phyloP scores from a whole-genome alignment of 179 eudicot species.

The Amaranthus tricolor region DNA sequence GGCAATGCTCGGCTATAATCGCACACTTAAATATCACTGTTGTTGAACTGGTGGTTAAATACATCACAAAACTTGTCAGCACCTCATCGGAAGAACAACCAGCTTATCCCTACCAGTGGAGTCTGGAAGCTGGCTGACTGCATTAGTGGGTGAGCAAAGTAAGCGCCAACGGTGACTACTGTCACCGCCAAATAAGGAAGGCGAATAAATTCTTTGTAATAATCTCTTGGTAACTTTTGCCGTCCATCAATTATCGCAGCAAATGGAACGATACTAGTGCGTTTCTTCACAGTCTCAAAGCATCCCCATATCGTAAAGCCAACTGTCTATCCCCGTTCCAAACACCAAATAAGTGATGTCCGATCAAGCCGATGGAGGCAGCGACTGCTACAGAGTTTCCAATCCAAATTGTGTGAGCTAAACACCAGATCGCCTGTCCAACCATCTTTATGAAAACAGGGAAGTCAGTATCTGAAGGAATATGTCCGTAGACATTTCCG shows the following conservation, averaged over 20 bases:
- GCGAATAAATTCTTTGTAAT: constrained; percentile 76
- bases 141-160: constrained; percentile 95
- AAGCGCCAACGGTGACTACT: constrained; percentile 71
- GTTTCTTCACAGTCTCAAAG: constrained; percentile 68
- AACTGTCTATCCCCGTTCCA: constrained; percentile 97
- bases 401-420: constrained; percentile 95
- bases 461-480: too few relatives aligned
- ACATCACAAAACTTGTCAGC: constrained; percentile 14
- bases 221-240: constrained; percentile 73
- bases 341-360: constrained; percentile 91
- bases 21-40: neutral
- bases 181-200: constrained; percentile 83
- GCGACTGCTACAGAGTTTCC: constrained; percentile 93
- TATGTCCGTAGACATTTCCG: too few relatives aligned
- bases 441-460: constrained; percentile 55
- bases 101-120: constrained; percentile 64
- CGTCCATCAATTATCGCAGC: constrained; percentile 93
- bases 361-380: constrained; percentile 90
- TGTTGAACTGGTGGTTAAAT: neutral
- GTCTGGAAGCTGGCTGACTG: constrained; percentile 84
- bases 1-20: neutral
- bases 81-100: neutral
- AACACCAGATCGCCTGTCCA: constrained; percentile 96
- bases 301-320: constrained; percentile 69
- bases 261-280: constrained; percentile 84